Evolutionary conservation across 2,329 filamentous ascomycete genomes (phyloP).

Genomic region (Pestalotiopsis sp.): DNA sequence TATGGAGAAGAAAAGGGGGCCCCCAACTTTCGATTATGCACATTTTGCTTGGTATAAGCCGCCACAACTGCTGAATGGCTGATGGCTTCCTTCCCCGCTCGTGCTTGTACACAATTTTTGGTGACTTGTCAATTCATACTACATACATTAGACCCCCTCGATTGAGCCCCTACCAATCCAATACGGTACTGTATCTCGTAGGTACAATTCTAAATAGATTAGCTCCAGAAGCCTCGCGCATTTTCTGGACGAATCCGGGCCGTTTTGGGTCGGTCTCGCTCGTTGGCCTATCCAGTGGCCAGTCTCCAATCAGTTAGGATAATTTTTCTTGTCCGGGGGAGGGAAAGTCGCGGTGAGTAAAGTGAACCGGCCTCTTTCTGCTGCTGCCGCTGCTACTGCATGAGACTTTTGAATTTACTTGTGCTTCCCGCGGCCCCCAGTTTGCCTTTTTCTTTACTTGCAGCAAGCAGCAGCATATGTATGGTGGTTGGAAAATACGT

Average conservation of each 20-base stretch:
- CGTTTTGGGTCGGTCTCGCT: background rate
- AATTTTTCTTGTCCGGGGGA: background rate
- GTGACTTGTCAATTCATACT: background rate
- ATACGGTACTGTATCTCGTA: too few species aligned
- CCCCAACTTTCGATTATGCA: background rate
- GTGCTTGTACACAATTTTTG: background rate
- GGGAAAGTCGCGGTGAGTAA: background rate
- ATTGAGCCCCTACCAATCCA: background rate
- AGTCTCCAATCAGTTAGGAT: background rate
- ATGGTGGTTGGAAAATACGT: background rate
- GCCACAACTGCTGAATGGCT: background rate
- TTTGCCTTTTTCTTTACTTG: background rate
- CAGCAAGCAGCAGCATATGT: background rate
- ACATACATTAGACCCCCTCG: background rate
- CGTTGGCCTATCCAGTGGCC: background rate
- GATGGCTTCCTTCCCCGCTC: background rate
- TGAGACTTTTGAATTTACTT: slow-evolving; percentile 1
- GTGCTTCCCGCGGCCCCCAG: background rate
- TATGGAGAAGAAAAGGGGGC: too few species aligned
- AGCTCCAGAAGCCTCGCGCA: background rate
- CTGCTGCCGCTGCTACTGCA: background rate
- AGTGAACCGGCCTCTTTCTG: background rate
- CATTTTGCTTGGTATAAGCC: background rate
- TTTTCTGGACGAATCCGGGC: background rate
- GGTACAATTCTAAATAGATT: background rate